phyloP scores from a whole-genome alignment of 73 alveolate genomes.

The Tetrahymena borealis region DNA sequence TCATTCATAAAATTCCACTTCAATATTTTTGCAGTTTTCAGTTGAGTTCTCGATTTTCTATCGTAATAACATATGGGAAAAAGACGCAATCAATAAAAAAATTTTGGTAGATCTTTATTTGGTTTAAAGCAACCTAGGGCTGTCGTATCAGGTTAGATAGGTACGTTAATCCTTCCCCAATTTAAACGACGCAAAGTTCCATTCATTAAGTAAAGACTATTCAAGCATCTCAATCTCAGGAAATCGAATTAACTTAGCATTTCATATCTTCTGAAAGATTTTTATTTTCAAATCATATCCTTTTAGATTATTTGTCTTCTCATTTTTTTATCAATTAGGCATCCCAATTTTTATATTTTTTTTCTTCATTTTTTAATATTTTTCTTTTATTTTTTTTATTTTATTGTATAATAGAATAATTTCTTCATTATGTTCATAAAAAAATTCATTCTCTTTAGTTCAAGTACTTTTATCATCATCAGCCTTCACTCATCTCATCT shows the following conservation, averaged over 20 bases:
- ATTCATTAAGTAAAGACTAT: neutral
- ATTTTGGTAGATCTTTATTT: neutral
- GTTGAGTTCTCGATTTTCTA: conserved; percentile 3
- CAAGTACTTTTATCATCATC: neutral
- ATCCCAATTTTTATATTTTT: neutral
- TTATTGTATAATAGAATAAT: no score
- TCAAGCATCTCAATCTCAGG: neutral
- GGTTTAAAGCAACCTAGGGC: neutral
- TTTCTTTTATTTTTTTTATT: neutral
- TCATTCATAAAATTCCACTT: no score
- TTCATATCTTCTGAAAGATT: neutral
- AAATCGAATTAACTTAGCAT: neutral
- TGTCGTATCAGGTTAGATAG: neutral
- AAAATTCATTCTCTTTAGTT: neutral
- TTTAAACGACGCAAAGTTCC: neutral
- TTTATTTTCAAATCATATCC: neutral
- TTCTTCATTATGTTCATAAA: no score
- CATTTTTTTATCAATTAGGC: neutral
- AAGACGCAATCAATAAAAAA: no score
- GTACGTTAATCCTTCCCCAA: neutral
- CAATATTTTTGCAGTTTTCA: no score
- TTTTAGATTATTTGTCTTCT: neutral
- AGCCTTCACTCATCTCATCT: neutral
- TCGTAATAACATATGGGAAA: no score
- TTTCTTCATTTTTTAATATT: neutral